A percentile compares a stretch with the other conserved stretches of the same genome.
Conservation (phyloP, 1,284 basidiomycete genomes). For the Moniliophthora roreri region DNA sequence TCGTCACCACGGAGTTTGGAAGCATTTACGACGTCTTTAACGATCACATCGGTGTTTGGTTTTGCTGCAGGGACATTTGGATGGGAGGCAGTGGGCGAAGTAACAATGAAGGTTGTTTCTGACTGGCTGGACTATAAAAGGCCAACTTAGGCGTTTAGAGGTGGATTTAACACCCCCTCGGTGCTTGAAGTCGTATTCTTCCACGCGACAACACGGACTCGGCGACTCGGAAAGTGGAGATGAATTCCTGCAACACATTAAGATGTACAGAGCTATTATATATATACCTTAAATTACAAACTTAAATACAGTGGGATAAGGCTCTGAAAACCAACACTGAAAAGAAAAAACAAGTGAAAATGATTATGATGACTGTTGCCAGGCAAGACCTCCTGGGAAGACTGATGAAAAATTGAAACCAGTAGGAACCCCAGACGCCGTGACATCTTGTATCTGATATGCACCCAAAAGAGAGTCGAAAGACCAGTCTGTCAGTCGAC, state of each 20-base stretch:
- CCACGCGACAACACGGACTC: too few species aligned
- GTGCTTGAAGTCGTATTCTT: too few species aligned
- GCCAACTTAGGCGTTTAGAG: too few species aligned
- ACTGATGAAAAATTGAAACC: conserved; percentile 9
- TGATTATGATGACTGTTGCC: neutral
- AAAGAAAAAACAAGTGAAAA: too few species aligned
- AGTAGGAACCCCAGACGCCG: conserved; percentile 5
- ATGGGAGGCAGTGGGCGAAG: too few species aligned
- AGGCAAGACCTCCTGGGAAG: conserved; percentile 8
- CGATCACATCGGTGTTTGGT: conserved; percentile 15
- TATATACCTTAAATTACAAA: too few species aligned
- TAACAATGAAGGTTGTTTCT: conserved; percentile 3
- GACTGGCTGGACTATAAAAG: neutral
- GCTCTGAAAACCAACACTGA: too few species aligned
- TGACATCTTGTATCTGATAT: conserved; percentile 10
- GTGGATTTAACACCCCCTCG: too few species aligned
- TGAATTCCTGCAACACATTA: too few species aligned
- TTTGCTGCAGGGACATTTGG: neutral
- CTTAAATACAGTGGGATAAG: too few species aligned
- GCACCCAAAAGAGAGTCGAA: conserved; percentile 5
- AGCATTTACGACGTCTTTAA: conserved; percentile 27
- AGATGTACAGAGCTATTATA: too few species aligned
- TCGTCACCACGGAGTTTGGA: conserved; percentile 10
- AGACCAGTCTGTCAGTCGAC: conserved; percentile 4
- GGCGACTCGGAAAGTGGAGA: too few species aligned